Evolutionary conservation across 306 rosid species (phyloP).

Genomic region (Notholithocarpus densiflorus): DNA sequence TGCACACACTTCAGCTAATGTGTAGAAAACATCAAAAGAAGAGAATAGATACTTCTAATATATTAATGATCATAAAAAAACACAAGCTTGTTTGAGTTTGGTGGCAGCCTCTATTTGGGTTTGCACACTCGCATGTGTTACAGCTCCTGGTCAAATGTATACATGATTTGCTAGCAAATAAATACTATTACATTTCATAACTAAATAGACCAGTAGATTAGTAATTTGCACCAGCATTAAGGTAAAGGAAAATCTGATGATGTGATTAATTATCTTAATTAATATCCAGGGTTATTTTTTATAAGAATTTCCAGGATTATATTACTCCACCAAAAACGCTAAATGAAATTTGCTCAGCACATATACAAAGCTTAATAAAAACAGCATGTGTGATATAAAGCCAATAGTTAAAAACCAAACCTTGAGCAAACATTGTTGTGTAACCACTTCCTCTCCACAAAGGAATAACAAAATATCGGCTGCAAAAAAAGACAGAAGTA

Average conservation of each 20-base stretch:
- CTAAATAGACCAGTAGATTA: not conserved
- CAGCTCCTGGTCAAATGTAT: not conserved
- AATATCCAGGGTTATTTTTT: too few species aligned
- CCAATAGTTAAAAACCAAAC: constrained; percentile 37
- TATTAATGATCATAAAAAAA: not conserved
- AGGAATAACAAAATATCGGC: constrained; percentile 88
- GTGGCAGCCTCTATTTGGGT: not conserved
- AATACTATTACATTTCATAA: not conserved
- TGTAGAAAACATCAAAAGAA: not conserved
- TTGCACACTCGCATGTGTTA: not conserved
- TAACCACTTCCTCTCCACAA: constrained; percentile 91
- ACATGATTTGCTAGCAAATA: not conserved
- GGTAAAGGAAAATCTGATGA: too few species aligned
- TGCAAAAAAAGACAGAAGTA: constrained; percentile 33
- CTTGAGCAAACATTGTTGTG: constrained; percentile 88
- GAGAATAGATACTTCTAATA: not conserved
- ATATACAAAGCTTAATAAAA: too few species aligned
- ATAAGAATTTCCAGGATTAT: not conserved
- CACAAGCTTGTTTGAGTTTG: not conserved
- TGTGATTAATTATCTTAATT: too few species aligned
- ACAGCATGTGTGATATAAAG: constrained; percentile 17
- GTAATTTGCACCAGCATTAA: not conserved
- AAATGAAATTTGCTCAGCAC: not conserved
- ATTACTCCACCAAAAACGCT: not conserved
- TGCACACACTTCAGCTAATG: not conserved